A percentile compares a stretch with the other conserved stretches of the same genome.
phyloP scores from a whole-genome alignment of 257 asterid species.

The Solanum pennellii region DNA sequence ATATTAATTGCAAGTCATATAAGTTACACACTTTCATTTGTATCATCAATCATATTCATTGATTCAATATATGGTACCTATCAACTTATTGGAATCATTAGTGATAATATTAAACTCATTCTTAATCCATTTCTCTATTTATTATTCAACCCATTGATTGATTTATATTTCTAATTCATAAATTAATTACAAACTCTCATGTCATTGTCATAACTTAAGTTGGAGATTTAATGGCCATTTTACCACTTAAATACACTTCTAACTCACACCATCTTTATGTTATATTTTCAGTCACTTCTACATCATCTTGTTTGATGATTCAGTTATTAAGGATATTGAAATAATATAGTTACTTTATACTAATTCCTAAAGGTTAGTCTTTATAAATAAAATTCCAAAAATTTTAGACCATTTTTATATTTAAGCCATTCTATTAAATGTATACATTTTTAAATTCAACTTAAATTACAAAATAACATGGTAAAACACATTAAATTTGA shows the following conservation, averaged over 20 bases:
- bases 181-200: neutral
- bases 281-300: neutral
- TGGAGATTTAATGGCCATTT: neutral
- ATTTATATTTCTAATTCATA: too few species aligned
- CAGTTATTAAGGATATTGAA: neutral
- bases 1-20: too few species aligned
- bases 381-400: neutral
- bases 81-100: too few species aligned
- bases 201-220: too few species aligned
- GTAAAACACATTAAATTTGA: too few species aligned
- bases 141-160: too few species aligned
- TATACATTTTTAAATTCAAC: neutral
- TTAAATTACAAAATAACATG: neutral
- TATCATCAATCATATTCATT: too few species aligned
- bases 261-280: too few species aligned
- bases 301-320: neutral
- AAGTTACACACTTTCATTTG: too few species aligned
- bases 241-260: neutral
- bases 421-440: neutral
- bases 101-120: too few species aligned
- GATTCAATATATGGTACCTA: too few species aligned
- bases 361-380: neutral
- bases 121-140: too few species aligned
- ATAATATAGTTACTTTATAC: neutral
- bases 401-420: neutral